phyloP scores from a whole-genome alignment of 2,329 filamentous ascomycete species.

The Pyrenophora teres region DNA sequence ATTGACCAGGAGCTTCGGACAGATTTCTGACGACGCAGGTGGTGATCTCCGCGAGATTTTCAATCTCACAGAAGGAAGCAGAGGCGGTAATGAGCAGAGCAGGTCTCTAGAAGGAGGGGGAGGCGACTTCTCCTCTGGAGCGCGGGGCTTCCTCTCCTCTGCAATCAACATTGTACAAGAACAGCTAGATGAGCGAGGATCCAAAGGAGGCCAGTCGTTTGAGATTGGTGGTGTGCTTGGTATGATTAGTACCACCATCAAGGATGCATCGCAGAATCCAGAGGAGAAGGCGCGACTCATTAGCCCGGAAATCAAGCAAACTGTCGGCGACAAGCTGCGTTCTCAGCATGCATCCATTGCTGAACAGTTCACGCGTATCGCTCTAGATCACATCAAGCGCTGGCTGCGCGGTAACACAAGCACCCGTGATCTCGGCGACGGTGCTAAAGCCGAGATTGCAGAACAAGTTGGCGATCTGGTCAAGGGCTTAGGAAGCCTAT shows the following conservation, averaged over 20 bases:
- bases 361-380: slow-evolving; percentile 37
- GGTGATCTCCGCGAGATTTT: slow-evolving; percentile 38
- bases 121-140: slow-evolving; percentile 21
- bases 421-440: slow-evolving; percentile 35
- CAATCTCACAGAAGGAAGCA: slow-evolving; percentile 27
- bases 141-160: slow-evolving; percentile 32
- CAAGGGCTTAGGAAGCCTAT: slow-evolving; percentile 34
- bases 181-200: slow-evolving; percentile 25
- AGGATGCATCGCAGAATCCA: slow-evolving; percentile 35
- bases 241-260: slow-evolving; percentile 34
- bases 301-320: slow-evolving; percentile 38
- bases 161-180: slow-evolving; percentile 35
- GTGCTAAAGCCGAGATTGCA: slow-evolving; percentile 36
- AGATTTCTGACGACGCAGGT: slow-evolving; percentile 35
- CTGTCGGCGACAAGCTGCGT: slow-evolving; percentile 33
- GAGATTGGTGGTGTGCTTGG: slow-evolving; percentile 35
- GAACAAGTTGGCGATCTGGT: slow-evolving; percentile 36
- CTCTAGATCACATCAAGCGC: slow-evolving; percentile 39
- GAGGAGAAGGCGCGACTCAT: slow-evolving; percentile 39
- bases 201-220: slow-evolving; percentile 19
- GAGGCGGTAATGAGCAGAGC: slow-evolving; percentile 14
- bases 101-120: slow-evolving; percentile 14
- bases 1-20: slow-evolving; percentile 35
- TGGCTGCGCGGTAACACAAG: slow-evolving; percentile 41
- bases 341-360: slow-evolving; percentile 34